A percentile compares a stretch with the other conserved stretches of the same genome.
phyloP scores from a whole-genome alignment of 331 rosid species.

The Spiraea crenata region DNA sequence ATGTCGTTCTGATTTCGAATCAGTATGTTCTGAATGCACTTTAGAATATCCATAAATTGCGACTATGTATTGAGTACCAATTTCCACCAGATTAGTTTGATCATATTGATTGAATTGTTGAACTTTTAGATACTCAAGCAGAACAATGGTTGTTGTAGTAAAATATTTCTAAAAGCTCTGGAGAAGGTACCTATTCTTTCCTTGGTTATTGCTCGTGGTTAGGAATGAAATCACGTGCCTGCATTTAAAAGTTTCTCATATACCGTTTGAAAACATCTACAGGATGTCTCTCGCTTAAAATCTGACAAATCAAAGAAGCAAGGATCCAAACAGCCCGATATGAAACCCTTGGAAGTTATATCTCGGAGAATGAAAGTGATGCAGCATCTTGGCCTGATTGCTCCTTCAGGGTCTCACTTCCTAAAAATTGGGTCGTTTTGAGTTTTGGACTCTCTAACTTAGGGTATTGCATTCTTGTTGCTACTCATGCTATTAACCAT shows the following conservation, averaged over 20 bases:
- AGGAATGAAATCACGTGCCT: constrained; percentile 15
- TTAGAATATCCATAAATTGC: constrained; percentile 17
- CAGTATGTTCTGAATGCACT: constrained; percentile 28
- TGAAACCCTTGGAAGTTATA: constrained; percentile 30
- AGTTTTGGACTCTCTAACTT: background rate
- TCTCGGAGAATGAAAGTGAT: constrained; percentile 62
- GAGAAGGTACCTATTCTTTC: constrained; percentile 38
- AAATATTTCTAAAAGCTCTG: constrained; percentile 45
- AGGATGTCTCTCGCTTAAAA: constrained; percentile 48
- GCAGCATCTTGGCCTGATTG: constrained; percentile 68
- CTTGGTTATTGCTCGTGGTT: constrained; percentile 6
- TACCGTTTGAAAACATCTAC: constrained; percentile 12
- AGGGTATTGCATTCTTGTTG: background rate
- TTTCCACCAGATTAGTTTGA: constrained; percentile 14
- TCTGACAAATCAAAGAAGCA: constrained; percentile 27
- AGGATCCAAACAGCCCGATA: constrained; percentile 4
- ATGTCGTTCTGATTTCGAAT: constrained; percentile 51
- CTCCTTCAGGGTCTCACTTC: constrained; percentile 73
- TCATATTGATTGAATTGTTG: constrained; percentile 6
- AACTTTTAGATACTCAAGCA: constrained; percentile 45
- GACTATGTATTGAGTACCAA: background rate
- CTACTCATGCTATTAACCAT: background rate
- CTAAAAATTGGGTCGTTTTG: constrained; percentile 20
- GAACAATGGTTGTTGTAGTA: constrained; percentile 31
- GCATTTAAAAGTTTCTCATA: constrained; percentile 16